Percentiles rank a stretch among this genome's conserved stretches.
Conservation (phyloP, 2,329 filamentous ascomycete genomes). For the Clathrospora elynae region DNA sequence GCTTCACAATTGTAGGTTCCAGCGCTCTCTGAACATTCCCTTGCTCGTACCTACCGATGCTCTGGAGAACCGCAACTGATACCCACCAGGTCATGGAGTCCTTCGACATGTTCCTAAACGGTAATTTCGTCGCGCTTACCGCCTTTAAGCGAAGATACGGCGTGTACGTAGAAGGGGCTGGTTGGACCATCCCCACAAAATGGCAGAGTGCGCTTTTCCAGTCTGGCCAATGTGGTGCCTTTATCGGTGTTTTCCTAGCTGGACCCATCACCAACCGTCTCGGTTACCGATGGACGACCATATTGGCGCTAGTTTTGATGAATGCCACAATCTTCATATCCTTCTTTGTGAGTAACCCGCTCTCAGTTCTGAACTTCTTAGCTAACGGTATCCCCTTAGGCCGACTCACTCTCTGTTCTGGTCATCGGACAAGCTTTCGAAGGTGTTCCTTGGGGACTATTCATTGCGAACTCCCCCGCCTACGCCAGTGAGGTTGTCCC, state of each 20-base stretch:
- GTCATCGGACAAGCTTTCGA: conserved; percentile 63
- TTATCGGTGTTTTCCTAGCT: conserved; percentile 64
- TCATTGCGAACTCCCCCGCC: conserved; percentile 66
- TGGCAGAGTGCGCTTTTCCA: conserved; percentile 65
- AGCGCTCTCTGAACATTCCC: neutral
- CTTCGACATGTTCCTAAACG: conserved; percentile 65
- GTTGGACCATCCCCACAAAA: conserved; percentile 53
- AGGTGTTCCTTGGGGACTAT: conserved; percentile 67
- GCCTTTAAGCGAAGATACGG: conserved; percentile 57
- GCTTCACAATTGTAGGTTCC: conserved; percentile 57
- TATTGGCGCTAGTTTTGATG: conserved; percentile 59
- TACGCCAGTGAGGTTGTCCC: conserved; percentile 67
- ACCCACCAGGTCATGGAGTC: conserved; percentile 64
- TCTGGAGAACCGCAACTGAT: conserved; percentile 4
- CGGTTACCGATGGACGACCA: conserved; percentile 63
- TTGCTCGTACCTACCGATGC: no score
- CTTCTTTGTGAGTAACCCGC: conserved; percentile 53
- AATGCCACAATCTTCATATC: conserved; percentile 65
- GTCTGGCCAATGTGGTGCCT: conserved; percentile 62
- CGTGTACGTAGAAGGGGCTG: conserved; percentile 37
- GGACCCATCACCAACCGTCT: conserved; percentile 63
- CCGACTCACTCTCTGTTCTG: conserved; percentile 52
- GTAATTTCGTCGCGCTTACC: conserved; percentile 61
- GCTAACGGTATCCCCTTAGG: conserved; percentile 21
- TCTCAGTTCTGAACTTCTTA: neutral